Evolutionary conservation across 2,329 filamentous ascomycete species (phyloP), one percentile per base, ranked within the genome.

Genomic region (Cordyceps cicadae): DNA sequence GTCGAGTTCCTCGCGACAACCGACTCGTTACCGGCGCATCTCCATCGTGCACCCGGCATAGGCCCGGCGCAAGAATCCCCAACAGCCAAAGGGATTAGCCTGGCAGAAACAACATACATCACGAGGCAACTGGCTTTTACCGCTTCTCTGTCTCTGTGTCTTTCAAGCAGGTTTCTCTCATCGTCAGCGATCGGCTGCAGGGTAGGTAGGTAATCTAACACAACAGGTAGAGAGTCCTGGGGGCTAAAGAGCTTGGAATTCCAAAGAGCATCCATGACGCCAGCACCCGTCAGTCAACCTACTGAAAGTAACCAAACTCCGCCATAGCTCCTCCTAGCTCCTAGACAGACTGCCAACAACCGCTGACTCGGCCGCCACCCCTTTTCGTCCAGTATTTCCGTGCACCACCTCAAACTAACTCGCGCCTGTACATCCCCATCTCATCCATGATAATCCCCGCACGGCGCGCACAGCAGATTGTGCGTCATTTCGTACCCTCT

Each of bases 401-500:
- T 39, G 29, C 29, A 24, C 26, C 26, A n/a, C 24, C 24, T 54
- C 41, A 54, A 54, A 32, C n/a, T 60, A 43, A 32, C 21, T n/a
- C 14, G 49, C 32, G 32, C 32, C 9, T 21, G 43, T 32, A 37
- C 51, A 49, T 49, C 58, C 32, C 11, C 29, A 34, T 49, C 26
- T 50, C 43, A 59, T 26, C 64, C 37, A 37, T 61, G 60, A 12
- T 60, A 19, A 58, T 52, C 15, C 61, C 66, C 17, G 29, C 64
- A 24, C 64, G 66, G 52, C 70, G 71, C 59, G 71, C 64, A 46
- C 66, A 59, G 11, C 70, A 69, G 50, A 64, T 72, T 49, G 49
- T 66, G 46, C 65, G 65, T 15, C 70, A 73, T 63, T 66, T 71
- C 49, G 64, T 60, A n/a, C 46, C 63, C 51, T 48, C 59, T 2